A percentile compares a stretch with the other conserved stretches of the same genome.
These are phyloP conservation scores for Dorcoceras hygrometricum DNA, from an alignment of 257 asterid species.

Conservation along the genomic window DNA sequence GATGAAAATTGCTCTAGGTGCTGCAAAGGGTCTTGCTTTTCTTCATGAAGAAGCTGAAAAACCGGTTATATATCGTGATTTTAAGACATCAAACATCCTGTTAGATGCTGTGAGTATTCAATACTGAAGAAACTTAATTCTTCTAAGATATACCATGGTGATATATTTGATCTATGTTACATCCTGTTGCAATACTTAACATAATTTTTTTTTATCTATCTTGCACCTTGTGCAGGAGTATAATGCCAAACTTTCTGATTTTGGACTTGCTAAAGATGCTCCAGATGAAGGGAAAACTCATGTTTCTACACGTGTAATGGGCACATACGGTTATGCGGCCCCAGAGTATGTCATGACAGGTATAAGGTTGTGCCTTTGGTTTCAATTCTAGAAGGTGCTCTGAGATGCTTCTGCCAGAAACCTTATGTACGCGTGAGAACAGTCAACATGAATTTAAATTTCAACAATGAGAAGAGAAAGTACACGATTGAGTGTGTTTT, in stretches of 20 bases:
- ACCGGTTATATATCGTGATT: conserved; percentile 57
- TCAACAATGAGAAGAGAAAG: too few relatives aligned
- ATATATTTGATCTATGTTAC: background rate
- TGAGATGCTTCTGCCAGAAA: background rate
- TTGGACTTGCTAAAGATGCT: conserved; percentile 71
- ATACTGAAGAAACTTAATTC: background rate
- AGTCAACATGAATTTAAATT: background rate
- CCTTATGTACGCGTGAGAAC: background rate
- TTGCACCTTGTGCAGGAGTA: conserved; percentile 41
- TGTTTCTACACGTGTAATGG: conserved; percentile 62
- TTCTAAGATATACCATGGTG: background rate
- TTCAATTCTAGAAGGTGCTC: background rate
- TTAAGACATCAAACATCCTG: conserved; percentile 61
- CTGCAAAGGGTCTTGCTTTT: conserved; percentile 62
- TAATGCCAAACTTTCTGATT: conserved; percentile 65
- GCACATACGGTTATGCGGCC: conserved; percentile 61
- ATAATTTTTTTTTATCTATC: background rate
- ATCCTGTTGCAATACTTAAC: background rate
- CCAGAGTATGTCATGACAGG: conserved; percentile 70
- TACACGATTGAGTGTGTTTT: too few relatives aligned
- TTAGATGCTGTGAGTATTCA: conserved; percentile 47
- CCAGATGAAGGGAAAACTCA: conserved; percentile 72
- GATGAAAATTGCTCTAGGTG: conserved; percentile 68
- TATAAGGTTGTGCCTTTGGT: background rate
- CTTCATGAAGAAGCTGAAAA: conserved; percentile 63